Conservation (phyloP, 345 rosid genomes). For the Aquilaria sinensis region DNA sequence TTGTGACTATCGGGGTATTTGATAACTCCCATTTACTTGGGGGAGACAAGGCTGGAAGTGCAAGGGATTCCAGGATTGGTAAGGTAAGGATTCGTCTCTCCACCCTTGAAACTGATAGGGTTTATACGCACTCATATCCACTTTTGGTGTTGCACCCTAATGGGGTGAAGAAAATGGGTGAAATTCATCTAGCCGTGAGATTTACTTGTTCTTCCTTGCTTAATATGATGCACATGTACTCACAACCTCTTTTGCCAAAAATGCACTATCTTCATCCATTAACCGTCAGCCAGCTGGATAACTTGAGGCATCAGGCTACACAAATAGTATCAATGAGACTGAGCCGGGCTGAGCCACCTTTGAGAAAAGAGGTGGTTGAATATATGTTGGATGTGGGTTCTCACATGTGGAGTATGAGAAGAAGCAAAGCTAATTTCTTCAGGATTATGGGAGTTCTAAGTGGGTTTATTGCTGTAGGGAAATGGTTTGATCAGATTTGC, state of each 20-base stretch:
- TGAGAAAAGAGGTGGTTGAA: conserved; percentile 88
- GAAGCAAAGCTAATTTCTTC: conserved; percentile 95
- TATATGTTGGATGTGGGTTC: conserved; percentile 94
- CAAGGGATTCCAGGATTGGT: conserved; percentile 64
- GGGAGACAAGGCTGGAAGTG: conserved; percentile 50
- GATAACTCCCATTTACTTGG: conserved; percentile 86
- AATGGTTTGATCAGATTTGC: conserved; percentile 93
- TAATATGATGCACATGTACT: conserved; percentile 93
- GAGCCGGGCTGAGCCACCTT: conserved; percentile 79
- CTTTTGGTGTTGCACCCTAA: conserved; percentile 66
- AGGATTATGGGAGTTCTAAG: conserved; percentile 76
- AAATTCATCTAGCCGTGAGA: conserved; percentile 86
- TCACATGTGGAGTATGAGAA: conserved; percentile 98
- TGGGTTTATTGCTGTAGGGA: conserved; percentile 79
- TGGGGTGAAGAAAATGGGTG: conserved; percentile 95
- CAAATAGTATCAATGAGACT: conserved; percentile 80
- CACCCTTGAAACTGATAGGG: conserved; percentile 85
- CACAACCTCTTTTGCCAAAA: conserved; percentile 73
- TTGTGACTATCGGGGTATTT: conserved; percentile 80
- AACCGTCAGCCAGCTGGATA: conserved; percentile 85
- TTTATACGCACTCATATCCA: conserved; percentile 86
- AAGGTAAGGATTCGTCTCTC: conserved; percentile 89
- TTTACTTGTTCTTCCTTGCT: conserved; percentile 81
- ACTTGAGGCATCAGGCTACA: conserved; percentile 84
- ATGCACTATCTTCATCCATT: conserved; percentile 90